Base-by-base conservation (phyloP, 805 yeast genomes). In the Candida krabiensis region DNA sequence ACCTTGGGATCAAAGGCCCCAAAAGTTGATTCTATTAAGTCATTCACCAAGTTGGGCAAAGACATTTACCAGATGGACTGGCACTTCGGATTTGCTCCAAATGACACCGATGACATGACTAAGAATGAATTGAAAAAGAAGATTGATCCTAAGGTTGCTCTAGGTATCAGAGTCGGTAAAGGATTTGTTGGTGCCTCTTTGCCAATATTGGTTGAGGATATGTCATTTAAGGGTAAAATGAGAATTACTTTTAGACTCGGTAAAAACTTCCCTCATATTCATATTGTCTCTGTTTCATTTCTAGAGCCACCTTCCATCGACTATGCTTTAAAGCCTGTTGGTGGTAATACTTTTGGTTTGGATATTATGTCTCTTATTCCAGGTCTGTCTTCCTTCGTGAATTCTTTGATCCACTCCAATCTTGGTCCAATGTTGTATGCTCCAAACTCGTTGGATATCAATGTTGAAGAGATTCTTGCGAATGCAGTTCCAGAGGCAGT, bases 291-390 rank as follows among this genome's bases (percentile, higher is more conserved):
- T 14, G 67, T 85, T 39, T 83, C 80, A 46, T 77, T 86, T 52
- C 66, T 86, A 53, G 91, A 85, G 58, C 83, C 91, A 14, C 93
- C 93, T 26, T 70, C 73, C 21, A 83, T 86, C 55, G 90, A 83
- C 56, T 86, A 84, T 58, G 83, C 80, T 15, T 74, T 86, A 68
- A 86, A 86, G 58, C 95, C 95, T 8, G 83, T 86, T 37, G 93
- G 93, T 59, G 93, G 95, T 65, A 91, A 86, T 58, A 81, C 90
- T n/a, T 72, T 86, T 43, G 95, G 95, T 44, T 56, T 86, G 30
- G 95, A 86, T 64, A 76, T 86, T 50, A 86, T 86, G 95, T 80
- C 90, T 3, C 71, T 85, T 50, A 73, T 86, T 47, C 95, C 95
- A 4, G 93, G 93, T 45, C 75, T 86, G 55, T 73, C 86, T 17